phyloP scores from a whole-genome alignment of 129 eudicot species.

The Flaveria sonorensis region DNA sequence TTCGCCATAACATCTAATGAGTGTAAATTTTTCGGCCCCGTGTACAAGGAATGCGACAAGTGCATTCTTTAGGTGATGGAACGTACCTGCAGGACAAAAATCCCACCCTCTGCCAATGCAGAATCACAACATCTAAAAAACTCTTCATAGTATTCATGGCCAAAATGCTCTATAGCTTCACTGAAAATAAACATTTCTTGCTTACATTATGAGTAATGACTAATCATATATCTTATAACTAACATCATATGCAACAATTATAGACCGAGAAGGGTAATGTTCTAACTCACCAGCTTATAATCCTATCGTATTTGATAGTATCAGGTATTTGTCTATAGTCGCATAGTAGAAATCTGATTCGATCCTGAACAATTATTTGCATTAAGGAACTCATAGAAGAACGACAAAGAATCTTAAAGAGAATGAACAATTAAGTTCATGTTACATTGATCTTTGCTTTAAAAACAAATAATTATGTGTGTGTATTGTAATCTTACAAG shows the following conservation, averaged over 20 bases:
- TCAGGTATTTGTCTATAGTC: constrained; percentile 72
- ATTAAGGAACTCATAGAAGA: background rate
- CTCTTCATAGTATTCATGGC: constrained; percentile 74
- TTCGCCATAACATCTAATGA: no score
- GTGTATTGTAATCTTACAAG: background rate
- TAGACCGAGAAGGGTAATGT: background rate
- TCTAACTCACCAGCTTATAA: constrained; percentile 64
- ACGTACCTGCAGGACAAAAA: constrained; percentile 69
- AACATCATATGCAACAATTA: background rate
- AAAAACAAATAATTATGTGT: background rate
- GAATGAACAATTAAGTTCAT: constrained; percentile 14
- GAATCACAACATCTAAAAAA: constrained; percentile 72
- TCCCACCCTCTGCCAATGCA: constrained; percentile 52
- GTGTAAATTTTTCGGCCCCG: no score
- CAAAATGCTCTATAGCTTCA: constrained; percentile 84
- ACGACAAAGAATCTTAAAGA: no score
- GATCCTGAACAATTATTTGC: constrained; percentile 38
- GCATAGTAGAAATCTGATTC: constrained; percentile 63
- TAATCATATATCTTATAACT: background rate
- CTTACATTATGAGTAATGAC: background rate
- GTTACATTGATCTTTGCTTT: background rate
- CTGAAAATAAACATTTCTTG: constrained; percentile 30
- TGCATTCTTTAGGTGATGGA: no score
- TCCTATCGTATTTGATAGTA: constrained; percentile 61
- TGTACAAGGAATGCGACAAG: no score